These are phyloP conservation scores for Dictyostelium capitatum DNA, from an alignment of 78 protist genomes.

Conservation along the genomic window DNA sequence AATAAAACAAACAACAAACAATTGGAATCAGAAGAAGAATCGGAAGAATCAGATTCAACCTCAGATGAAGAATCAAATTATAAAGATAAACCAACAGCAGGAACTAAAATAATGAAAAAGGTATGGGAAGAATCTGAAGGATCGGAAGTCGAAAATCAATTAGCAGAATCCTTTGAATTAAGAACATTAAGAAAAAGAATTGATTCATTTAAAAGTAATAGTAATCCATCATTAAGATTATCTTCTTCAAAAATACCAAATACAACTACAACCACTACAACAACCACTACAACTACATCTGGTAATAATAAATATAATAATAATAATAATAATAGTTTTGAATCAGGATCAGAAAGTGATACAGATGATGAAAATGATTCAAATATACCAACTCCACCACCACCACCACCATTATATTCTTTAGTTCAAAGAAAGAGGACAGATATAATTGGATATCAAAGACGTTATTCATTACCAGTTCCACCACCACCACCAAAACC, in stretches of 20 bases:
- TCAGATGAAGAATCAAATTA: too few species aligned
- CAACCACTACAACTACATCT: constrained; percentile 15
- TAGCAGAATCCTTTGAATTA: constrained; percentile 27
- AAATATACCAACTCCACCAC: neutral
- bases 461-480: neutral
- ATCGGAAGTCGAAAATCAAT: constrained; percentile 1
- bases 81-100: neutral
- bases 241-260: neutral
- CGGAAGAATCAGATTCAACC: too few species aligned
- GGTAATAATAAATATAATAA: neutral
- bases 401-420: neutral
- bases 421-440: neutral
- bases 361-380: neutral
- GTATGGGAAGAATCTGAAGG: neutral
- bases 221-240: neutral
- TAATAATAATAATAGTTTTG: neutral
- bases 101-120: neutral
- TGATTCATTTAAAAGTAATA: neutral
- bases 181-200: neutral
- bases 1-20: neutral
- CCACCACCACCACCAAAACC: neutral
- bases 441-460: neutral
- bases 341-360: neutral
- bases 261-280: neutral
- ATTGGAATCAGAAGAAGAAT: too few species aligned